Evolutionary conservation across 2,329 filamentous ascomycete species (phyloP).

Genomic region (Daldinia sp.): DNA sequence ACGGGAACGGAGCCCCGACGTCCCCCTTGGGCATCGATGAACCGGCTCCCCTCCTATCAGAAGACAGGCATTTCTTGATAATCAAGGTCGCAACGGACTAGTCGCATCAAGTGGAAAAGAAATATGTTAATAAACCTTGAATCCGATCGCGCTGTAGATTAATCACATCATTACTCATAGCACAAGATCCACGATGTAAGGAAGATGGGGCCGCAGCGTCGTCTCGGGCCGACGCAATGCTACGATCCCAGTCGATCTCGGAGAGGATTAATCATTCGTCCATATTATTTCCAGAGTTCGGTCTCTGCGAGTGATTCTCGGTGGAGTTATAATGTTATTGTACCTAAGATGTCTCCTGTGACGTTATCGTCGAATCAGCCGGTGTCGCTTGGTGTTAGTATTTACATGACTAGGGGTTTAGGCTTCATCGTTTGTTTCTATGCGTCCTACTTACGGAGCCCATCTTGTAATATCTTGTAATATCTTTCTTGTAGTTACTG

Average conservation of each 20-base stretch:
- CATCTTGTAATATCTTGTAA: constrained; percentile 19
- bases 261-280: constrained; percentile 4
- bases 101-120: neutral
- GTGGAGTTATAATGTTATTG: neutral
- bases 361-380: neutral
- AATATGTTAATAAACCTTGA: constrained; percentile 13
- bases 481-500: too few species aligned
- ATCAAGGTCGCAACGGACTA: constrained; percentile 10
- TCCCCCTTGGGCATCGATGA: constrained; percentile 4
- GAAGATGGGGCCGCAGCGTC: neutral
- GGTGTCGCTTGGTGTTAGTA: neutral
- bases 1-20: constrained; percentile 27
- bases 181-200: neutral
- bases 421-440: neutral
- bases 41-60: constrained; percentile 15
- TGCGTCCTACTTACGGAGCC: constrained; percentile 18
- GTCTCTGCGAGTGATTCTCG: neutral
- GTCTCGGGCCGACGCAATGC: constrained; percentile 26
- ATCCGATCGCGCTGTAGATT: constrained; percentile 17
- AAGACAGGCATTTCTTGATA: constrained; percentile 3
- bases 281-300: neutral
- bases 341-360: neutral
- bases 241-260: constrained; percentile 5
- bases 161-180: neutral
- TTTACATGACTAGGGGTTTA: neutral